Evolutionary conservation across 2,329 filamentous ascomycete species (phyloP).

Genomic region (Xylaria sp.): DNA sequence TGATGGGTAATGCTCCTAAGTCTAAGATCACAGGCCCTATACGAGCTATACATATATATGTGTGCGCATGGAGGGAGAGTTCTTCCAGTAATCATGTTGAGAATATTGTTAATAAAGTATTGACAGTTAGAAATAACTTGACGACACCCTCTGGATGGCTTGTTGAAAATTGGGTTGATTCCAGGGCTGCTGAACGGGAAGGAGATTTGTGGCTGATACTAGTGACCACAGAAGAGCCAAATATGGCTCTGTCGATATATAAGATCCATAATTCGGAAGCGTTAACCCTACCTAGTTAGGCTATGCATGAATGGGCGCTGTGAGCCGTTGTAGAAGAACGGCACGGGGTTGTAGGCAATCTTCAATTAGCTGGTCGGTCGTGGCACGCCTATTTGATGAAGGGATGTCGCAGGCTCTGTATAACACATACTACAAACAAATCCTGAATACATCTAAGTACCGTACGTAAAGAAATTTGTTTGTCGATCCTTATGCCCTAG

Average conservation of each 20-base stretch:
- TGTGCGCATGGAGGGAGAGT: too few relatives aligned
- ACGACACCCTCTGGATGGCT: neutral
- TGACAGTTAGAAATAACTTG: neutral
- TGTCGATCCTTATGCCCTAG: neutral
- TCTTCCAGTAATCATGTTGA: neutral
- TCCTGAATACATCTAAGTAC: neutral
- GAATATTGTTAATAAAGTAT: neutral
- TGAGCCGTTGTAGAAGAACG: slow-evolving; percentile 4
- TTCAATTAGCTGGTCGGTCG: neutral
- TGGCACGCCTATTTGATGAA: neutral
- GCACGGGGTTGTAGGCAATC: neutral
- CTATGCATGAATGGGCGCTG: neutral
- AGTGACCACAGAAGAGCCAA: neutral
- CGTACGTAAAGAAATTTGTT: neutral
- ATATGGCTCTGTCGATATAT: neutral
- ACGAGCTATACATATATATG: neutral
- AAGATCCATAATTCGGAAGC: neutral
- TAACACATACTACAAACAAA: neutral
- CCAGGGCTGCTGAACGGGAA: neutral
- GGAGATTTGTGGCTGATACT: neutral
- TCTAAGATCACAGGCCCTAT: too few relatives aligned
- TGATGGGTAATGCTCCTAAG: neutral
- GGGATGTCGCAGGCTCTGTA: neutral
- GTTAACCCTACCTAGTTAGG: slow-evolving; percentile 10
- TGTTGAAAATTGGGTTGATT: neutral